These are phyloP conservation scores for Camelina hispida DNA, from an alignment of 345 rosid genomes.

Conservation along the genomic window DNA sequence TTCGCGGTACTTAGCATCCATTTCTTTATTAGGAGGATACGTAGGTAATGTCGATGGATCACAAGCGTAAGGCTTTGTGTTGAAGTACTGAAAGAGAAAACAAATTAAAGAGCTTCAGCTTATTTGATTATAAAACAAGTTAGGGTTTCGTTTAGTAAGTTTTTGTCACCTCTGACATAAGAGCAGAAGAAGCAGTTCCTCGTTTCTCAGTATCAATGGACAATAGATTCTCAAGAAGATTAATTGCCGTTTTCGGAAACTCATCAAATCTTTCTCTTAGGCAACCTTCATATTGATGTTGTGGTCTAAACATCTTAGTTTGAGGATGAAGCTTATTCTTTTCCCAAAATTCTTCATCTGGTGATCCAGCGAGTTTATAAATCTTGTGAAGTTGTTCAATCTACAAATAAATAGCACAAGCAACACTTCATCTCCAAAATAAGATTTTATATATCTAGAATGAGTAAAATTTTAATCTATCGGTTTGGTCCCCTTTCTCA, in stretches of 20 bases:
- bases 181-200: constrained; percentile 77
- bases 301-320: constrained; percentile 68
- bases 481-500: neutral
- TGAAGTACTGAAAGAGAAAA: constrained; percentile 56
- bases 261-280: constrained; percentile 64
- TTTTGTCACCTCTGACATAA: constrained; percentile 57
- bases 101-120: neutral
- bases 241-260: constrained; percentile 51
- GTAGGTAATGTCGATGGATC: constrained; percentile 76
- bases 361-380: constrained; percentile 81
- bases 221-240: constrained; percentile 65
- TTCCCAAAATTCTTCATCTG: constrained; percentile 71
- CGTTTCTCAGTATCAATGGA: constrained; percentile 68
- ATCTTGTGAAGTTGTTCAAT: constrained; percentile 84
- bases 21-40: constrained; percentile 80
- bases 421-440: no score
- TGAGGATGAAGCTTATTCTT: constrained; percentile 60
- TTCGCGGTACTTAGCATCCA: constrained; percentile 76
- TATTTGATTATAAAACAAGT: neutral
- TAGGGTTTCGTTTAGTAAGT: neutral
- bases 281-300: constrained; percentile 59
- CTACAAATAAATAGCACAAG: constrained; percentile 41
- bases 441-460: neutral
- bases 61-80: constrained; percentile 64
- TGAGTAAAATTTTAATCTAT: neutral